Conservation (phyloP, 805 yeast species). For the Candida hungchunana region DNA sequence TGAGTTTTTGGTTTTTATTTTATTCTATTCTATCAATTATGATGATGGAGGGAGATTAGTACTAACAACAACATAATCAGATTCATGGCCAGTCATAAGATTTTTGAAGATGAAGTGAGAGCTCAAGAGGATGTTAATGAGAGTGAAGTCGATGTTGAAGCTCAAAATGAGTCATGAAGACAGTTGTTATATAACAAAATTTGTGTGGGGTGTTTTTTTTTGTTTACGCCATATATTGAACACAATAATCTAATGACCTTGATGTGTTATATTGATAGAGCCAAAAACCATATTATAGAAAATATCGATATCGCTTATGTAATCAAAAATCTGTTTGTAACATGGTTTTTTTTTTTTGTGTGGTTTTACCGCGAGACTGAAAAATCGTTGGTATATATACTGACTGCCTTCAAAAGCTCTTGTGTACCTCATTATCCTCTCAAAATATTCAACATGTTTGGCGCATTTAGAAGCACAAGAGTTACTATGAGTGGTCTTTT, state of each 20-base stretch:
- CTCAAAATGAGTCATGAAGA: background rate
- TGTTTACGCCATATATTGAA: background rate
- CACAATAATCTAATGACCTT: too few relatives aligned
- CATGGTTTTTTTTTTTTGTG: background rate
- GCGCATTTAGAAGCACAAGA: conserved; percentile 62
- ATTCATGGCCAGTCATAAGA: conserved; percentile 28
- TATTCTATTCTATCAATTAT: background rate
- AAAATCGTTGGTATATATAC: background rate
- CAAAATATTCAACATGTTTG: conserved; percentile 44
- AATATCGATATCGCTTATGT: background rate
- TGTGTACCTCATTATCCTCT: background rate
- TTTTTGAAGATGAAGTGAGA: conserved; percentile 26
- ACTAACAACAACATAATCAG: conserved; percentile 4
- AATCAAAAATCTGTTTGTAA: background rate
- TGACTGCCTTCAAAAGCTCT: background rate
- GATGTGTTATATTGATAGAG: too few relatives aligned
- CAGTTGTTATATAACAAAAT: too few relatives aligned
- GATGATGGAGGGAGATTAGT: background rate
- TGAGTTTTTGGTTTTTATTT: conserved; percentile 2
- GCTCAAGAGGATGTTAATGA: conserved; percentile 13
- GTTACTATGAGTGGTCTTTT: conserved; percentile 66
- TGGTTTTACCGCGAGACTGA: background rate
- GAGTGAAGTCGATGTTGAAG: background rate
- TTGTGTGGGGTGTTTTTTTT: background rate
- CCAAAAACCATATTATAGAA: too few relatives aligned